These are phyloP conservation scores for Epithele typhae DNA, from an alignment of 768 basidiomycete species.

Conservation along the genomic window DNA sequence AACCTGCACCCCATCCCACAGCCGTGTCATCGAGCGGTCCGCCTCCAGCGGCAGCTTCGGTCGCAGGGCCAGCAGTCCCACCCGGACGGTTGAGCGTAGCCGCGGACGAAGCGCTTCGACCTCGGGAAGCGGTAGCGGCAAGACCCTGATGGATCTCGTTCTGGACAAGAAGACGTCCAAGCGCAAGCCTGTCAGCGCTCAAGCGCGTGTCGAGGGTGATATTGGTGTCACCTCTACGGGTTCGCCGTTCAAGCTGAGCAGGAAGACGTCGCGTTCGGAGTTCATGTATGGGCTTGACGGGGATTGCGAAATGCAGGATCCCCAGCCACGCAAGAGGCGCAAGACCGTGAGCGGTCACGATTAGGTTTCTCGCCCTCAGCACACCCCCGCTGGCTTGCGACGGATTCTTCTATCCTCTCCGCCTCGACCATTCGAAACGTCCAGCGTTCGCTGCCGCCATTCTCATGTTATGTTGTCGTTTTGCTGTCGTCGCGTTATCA, in stretches of 20 bases:
- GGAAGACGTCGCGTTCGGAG: slow-evolving; percentile 13
- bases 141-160: slow-evolving; percentile 21
- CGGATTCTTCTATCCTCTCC: not conserved
- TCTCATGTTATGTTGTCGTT: not conserved
- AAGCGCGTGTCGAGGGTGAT: slow-evolving; percentile 5
- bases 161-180: slow-evolving; percentile 12
- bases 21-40: no score
- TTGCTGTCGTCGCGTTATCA: slow-evolving; percentile 11
- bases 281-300: slow-evolving; percentile 17
- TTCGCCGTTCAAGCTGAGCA: slow-evolving; percentile 20
- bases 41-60: not conserved
- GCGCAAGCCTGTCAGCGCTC: slow-evolving; percentile 5
- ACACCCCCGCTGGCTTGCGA: no score
- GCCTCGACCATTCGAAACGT: not conserved
- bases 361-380: no score
- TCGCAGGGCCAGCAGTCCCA: slow-evolving; percentile 2
- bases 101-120: not conserved
- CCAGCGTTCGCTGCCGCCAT: not conserved
- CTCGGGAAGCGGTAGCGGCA: not conserved
- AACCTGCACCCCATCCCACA: no score
- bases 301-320: slow-evolving; percentile 24
- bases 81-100: no score
- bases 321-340: slow-evolving; percentile 51
- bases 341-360: slow-evolving; percentile 30
- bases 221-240: slow-evolving; percentile 22